Percentiles rank a stretch among this genome's conserved stretches.
Conservation (phyloP, 2,329 filamentous ascomycete genomes). For the Pyricularia grisea region DNA sequence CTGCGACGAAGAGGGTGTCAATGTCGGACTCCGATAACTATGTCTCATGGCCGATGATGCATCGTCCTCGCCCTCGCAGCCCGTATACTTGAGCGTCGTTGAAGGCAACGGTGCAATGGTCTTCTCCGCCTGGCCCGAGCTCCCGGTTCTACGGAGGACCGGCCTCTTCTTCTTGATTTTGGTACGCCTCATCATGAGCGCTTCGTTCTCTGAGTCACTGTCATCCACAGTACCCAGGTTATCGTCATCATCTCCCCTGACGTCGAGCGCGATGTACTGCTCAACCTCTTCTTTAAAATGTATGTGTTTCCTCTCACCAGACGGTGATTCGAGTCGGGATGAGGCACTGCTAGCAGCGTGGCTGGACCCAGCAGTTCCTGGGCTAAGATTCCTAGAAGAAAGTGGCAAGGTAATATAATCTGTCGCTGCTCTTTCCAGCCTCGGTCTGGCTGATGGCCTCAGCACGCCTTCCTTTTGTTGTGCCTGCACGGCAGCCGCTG, state of each 20-base stretch:
- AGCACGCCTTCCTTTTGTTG: constrained; percentile 54
- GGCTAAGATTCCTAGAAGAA: constrained; percentile 49
- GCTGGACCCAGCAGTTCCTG: constrained; percentile 45
- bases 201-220: constrained; percentile 65
- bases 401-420: constrained; percentile 61
- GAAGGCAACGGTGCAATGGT: constrained; percentile 83
- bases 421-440: constrained; percentile 54
- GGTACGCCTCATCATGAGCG: constrained; percentile 72
- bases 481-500: constrained; percentile 75
- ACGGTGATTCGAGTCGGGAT: constrained; percentile 57
- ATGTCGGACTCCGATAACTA: constrained; percentile 39
- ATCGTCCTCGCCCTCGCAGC: constrained; percentile 37
- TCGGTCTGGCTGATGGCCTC: constrained; percentile 36
- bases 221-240: constrained; percentile 42
- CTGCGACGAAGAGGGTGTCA: constrained; percentile 71
- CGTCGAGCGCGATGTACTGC: constrained; percentile 89
- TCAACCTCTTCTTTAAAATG: constrained; percentile 95
- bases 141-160: constrained; percentile 28
- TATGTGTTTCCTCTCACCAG: constrained; percentile 71
- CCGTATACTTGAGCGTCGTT: constrained; percentile 74
- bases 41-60: constrained; percentile 54
- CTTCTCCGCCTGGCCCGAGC: constrained; percentile 53
- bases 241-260: constrained; percentile 69
- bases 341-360: constrained; percentile 58
- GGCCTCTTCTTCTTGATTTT: constrained; percentile 46